Base-by-base conservation (phyloP, 1,284 basidiomycete genomes). In the Malassezia restricta region DNA sequence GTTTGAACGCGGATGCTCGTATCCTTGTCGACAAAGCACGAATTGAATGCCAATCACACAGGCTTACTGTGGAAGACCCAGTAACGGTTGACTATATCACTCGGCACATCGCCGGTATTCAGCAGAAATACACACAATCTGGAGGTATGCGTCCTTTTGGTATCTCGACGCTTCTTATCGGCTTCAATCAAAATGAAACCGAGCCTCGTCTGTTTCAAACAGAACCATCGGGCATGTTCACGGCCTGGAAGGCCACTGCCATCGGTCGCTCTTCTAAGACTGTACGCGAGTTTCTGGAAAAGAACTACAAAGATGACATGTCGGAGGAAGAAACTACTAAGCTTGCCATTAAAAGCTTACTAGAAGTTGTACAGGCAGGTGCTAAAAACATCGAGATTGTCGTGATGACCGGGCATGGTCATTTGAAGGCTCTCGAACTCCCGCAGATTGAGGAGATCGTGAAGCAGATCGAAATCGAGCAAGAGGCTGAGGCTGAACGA, bases 61-160 rank as follows among this genome's bases (percentile, higher is more conserved):
- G 94, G 29, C 77, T 99, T 54, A 98, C 90, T 0, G 94, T 98
- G 30, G 94, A 98, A 73, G 94, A 98, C 74, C 92, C 94, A 15
- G 91, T 95, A 37, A 91, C 87, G 3, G 85, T 98, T 44, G 94
- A 99, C 75, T 98, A 98, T 73, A 96, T 99, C 65, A 96, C 94
- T 24, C 83, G 94, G 73, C 86, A 95, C 76, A 85, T 99, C 68
- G 94, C 94, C 47, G 88, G 90, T 12, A 89, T 98, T 59, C 91
- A 98, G 76, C 94, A 47, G 35, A 44, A 50, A 75, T 99, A 99
- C 77, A 98, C 94, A 15, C 94, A 99, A 79, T 96, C 92, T 8
- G 94, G 94, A 62, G 94, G 94, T 79, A 90, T 95, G 40, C 82
- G 94, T 56, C 94, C 94, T 31, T 99, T 98, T 73, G 94, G 94